Base-by-base conservation (phyloP, 352 stramenopile genomes). In the Nothophytophthora sp. region DNA sequence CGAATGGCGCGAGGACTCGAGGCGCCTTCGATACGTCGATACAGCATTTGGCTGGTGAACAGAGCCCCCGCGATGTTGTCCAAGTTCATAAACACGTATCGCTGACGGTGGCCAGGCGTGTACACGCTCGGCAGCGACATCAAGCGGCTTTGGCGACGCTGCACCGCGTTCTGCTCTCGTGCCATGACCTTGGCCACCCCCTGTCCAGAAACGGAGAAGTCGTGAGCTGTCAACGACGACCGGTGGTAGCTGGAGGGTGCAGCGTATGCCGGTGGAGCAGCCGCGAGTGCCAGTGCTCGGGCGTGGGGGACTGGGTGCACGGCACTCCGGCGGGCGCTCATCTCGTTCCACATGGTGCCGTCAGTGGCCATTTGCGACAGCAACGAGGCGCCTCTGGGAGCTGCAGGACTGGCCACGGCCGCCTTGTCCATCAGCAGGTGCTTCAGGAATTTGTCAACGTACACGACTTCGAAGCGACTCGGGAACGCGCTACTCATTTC, bases 71-170 rank as follows among this genome's bases (percentile, higher is more conserved):
- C 16, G 1, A 56, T 63, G 35, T 55, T 57, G 36, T 67, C 46
- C 24, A 67, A 13, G 16, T 67, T 24, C 22, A 67, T 45, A n/a
- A 63, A 49, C 11, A 63, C 35, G 32, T 51, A 55, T 29, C 52
- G 47, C 36, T 50, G 46, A 16, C 52, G 58, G 20, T 67, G 45
- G 15, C 55, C 50, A 30, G 40, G 34, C 27, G 51, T 25, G 28
- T 63, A 63, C 11, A 34, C 11, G 4, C 59, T 29, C 18, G 53
- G 51, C 15, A 67, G 19, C n/a, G 36, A 30, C 9, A 33, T 23
- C 15, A 66, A 33, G 45, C 50, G 55, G 24, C 16, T 43, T 35
- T 42, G 55, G n/a, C 55, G 55, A 22, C 55, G 55, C 35, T 64
- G 47, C 30, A 59, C 47, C 23, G 58, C 41, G 19, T 49, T 32